Percentiles rank a stretch among this genome's conserved stretches.
These are phyloP conservation scores for Pachyrhizus erosus DNA, from an alignment of 306 rosid genomes.

Conservation along the genomic window DNA sequence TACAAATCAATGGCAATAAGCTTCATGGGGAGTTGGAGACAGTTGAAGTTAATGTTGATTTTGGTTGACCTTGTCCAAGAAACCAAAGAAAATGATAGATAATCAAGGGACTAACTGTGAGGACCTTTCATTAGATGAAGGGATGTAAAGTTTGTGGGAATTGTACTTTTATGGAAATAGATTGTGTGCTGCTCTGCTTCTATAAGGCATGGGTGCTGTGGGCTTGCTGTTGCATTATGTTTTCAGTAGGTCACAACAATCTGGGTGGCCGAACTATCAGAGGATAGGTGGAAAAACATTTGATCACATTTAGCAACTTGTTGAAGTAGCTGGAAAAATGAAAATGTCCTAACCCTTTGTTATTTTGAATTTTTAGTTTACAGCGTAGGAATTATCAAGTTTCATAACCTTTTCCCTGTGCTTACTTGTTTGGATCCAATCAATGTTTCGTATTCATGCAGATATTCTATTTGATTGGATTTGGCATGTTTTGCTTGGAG, in stretches of 20 bases:
- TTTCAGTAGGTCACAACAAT: conserved; percentile 30
- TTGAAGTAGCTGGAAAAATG: background rate
- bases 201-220: background rate
- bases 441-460: conserved; percentile 47
- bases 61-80: conserved; percentile 24
- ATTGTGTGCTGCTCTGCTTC: conserved; percentile 10
- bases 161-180: conserved; percentile 30
- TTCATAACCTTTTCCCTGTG: conserved; percentile 9
- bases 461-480: conserved; percentile 93
- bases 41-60: conserved; percentile 18
- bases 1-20: conserved; percentile 16
- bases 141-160: conserved; percentile 21
- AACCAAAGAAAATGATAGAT: background rate
- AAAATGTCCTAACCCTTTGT: background rate
- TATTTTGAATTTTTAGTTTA: conserved; percentile 19
- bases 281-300: conserved; percentile 13
- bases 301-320: conserved; percentile 20
- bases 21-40: conserved; percentile 9
- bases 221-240: background rate
- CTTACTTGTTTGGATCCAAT: conserved; percentile 28
- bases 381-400: background rate
- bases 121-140: conserved; percentile 26
- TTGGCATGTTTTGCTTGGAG: conserved; percentile 95
- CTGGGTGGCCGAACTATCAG: background rate
- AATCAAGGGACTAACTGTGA: background rate